Evolutionary conservation across 2,329 filamentous ascomycete genomes (phyloP).

Genomic region (Capronia coronata): DNA sequence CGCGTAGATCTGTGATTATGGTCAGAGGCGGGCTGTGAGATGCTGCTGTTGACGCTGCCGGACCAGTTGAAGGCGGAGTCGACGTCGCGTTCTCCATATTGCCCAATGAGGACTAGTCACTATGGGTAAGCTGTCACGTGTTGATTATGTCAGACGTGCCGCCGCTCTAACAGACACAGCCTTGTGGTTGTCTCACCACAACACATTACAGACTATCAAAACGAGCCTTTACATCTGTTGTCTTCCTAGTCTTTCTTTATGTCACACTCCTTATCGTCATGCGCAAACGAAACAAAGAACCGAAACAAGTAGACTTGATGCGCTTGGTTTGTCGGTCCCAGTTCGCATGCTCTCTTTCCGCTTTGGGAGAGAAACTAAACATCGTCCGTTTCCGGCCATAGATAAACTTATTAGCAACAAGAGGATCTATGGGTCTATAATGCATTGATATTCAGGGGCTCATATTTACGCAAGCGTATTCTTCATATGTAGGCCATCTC

Average conservation of each 20-base stretch:
- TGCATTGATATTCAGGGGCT: no score
- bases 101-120: background rate
- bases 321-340: no score
- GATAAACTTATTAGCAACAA: background rate
- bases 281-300: no score
- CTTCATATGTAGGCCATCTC: no score
- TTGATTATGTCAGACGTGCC: background rate
- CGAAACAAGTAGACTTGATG: no score
- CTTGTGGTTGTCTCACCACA: no score
- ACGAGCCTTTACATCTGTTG: no score
- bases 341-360: background rate
- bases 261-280: no score
- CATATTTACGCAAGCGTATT: no score
- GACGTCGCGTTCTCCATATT: background rate
- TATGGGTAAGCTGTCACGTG: background rate
- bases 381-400: background rate
- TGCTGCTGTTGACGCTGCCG: background rate
- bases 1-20: slow-evolving; percentile 15
- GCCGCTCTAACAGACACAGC: background rate
- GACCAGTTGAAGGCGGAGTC: background rate
- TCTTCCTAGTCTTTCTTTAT: no score
- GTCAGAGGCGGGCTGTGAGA: background rate
- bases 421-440: no score
- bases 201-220: no score
- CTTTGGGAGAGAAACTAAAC: background rate